Conservation (phyloP, 83 land plant genomes). For the Larix sibirica region DNA sequence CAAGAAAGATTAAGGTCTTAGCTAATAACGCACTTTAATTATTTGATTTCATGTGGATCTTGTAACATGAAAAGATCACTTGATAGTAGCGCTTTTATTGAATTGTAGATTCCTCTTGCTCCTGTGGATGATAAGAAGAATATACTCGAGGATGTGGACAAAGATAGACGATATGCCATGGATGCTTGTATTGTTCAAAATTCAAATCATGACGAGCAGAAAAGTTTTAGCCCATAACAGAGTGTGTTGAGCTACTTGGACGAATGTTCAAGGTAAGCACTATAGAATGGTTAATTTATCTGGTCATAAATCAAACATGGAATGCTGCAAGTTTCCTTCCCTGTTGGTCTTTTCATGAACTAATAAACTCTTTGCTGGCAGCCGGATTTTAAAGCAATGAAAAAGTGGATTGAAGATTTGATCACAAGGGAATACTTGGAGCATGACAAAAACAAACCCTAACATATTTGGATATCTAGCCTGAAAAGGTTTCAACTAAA, state of each 20-base stretch:
- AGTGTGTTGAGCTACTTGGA: background rate
- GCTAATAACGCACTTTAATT: too few relatives aligned
- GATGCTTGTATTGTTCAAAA: background rate
- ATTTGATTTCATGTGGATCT: too few relatives aligned
- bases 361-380: too few relatives aligned
- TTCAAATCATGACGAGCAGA: background rate
- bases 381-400: background rate
- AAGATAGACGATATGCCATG: background rate
- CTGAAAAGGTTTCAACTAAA: background rate
- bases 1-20: constrained; percentile 31
- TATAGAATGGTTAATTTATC: too few relatives aligned
- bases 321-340: too few relatives aligned
- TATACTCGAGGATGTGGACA: constrained; percentile 45
- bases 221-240: background rate
- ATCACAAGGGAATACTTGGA: background rate
- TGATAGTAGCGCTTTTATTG: too few relatives aligned
- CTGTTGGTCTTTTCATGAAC: too few relatives aligned
- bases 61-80: too few relatives aligned
- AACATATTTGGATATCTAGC: background rate
- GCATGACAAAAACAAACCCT: background rate
- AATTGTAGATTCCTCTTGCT: constrained; percentile 57
- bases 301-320: too few relatives aligned
- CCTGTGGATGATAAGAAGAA: constrained; percentile 76
- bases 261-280: background rate
- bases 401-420: background rate